These are phyloP conservation scores for Clitoria ternatea DNA, from an alignment of 306 rosid species.

Conservation along the genomic window DNA sequence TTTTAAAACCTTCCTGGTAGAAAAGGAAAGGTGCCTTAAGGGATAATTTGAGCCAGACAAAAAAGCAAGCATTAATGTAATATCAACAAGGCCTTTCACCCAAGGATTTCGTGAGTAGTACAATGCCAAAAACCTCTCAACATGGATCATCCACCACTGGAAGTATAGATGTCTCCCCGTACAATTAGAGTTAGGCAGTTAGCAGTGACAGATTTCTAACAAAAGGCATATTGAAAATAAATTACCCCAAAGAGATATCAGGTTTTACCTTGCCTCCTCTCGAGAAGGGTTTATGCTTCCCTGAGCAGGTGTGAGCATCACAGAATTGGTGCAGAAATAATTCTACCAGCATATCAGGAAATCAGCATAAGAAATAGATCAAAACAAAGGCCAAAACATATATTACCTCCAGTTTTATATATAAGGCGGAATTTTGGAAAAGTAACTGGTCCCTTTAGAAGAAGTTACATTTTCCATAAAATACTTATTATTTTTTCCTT, in stretches of 20 bases:
- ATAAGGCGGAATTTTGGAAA: too few relatives aligned
- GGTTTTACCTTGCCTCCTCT: conserved; percentile 82
- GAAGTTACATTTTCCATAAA: too few relatives aligned
- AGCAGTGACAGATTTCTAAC: conserved; percentile 7
- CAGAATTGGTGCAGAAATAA: conserved; percentile 93
- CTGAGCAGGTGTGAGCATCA: conserved; percentile 83
- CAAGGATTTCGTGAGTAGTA: conserved; percentile 6
- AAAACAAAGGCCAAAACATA: background rate
- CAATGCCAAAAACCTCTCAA: conserved; percentile 15
- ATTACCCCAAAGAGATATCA: conserved; percentile 9
- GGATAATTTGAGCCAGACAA: conserved; percentile 13
- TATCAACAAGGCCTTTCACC: background rate
- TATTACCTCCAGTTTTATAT: too few relatives aligned
- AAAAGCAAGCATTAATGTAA: conserved; percentile 16
- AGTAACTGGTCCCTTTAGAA: too few relatives aligned
- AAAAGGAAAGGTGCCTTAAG: conserved; percentile 3
- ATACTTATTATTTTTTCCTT: too few relatives aligned
- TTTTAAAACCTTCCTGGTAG: background rate
- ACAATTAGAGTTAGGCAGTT: conserved; percentile 7
- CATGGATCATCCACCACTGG: background rate
- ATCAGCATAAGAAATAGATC: conserved; percentile 25
- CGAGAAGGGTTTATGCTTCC: conserved; percentile 71
- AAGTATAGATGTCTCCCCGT: conserved; percentile 7
- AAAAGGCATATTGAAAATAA: background rate
- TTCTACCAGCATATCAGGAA: conserved; percentile 43